phyloP scores from a whole-genome alignment of 1,284 basidiomycete species.

The Ganoderma lucidum region DNA sequence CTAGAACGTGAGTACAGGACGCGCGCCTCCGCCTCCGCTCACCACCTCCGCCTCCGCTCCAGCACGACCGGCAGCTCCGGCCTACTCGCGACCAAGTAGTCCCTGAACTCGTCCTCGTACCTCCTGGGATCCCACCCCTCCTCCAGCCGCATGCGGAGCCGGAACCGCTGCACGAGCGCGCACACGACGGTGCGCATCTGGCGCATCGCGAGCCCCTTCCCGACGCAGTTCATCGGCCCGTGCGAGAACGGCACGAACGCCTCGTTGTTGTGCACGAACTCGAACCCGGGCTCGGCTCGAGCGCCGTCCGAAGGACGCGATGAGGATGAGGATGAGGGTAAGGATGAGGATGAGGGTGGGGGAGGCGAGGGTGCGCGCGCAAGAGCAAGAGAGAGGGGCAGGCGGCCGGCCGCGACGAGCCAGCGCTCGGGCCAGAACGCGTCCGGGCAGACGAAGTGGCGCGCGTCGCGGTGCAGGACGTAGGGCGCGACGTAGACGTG shows the following conservation, averaged over 20 bases:
- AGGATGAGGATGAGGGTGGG: no score
- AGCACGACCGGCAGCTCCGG: conserved; percentile 31
- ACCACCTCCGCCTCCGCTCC: neutral
- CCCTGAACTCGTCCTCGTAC: conserved; percentile 35
- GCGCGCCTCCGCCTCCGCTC: no score
- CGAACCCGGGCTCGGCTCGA: neutral
- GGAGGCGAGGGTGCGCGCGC: neutral
- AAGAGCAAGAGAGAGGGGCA: neutral
- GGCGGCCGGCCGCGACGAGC: conserved; percentile 7
- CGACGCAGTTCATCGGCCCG: conserved; percentile 42
- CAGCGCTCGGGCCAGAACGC: conserved; percentile 20
- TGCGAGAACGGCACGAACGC: conserved; percentile 42
- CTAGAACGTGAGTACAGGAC: no score
- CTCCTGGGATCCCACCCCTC: conserved; percentile 30
- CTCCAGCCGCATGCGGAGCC: conserved; percentile 35
- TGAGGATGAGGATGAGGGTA: no score
- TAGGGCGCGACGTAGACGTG: neutral
- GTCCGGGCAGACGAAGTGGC: conserved; percentile 13
- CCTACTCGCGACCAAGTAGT: conserved; percentile 32
- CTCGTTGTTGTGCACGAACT: conserved; percentile 34
- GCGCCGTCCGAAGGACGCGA: no score
- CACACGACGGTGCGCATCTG: conserved; percentile 36
- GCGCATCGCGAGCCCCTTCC: conserved; percentile 42
- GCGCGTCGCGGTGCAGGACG: conserved; percentile 14
- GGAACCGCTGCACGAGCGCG: conserved; percentile 37